Conservation (phyloP, 192 early-diverging fungal species). For the Chytriomyces confervae region DNA sequence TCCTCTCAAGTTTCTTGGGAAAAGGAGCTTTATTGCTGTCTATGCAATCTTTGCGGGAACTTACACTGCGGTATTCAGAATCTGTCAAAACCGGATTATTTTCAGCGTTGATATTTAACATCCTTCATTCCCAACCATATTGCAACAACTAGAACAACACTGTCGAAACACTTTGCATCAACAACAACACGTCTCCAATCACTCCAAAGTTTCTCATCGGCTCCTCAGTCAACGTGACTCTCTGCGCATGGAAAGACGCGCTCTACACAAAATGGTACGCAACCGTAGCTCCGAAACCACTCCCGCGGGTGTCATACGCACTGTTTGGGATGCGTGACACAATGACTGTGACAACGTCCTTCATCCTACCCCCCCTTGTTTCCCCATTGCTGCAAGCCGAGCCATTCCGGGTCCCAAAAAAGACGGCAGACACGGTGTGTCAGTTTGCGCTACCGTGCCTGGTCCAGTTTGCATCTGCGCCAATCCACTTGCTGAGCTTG, state of each 20-base stretch:
- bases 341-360: slow-evolving; percentile 47
- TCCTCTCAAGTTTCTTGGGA: slow-evolving; percentile 35
- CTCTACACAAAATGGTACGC: slow-evolving; percentile 44
- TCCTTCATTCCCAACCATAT: background rate
- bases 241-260: slow-evolving; percentile 51
- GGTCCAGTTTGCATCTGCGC: slow-evolving; percentile 48
- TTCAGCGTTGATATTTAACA: background rate
- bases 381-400: slow-evolving; percentile 8
- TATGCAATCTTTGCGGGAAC: slow-evolving; percentile 49
- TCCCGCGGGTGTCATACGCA: slow-evolving; percentile 37
- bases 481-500: slow-evolving; percentile 54
- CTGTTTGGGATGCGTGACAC: slow-evolving; percentile 49
- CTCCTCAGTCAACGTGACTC: slow-evolving; percentile 45
- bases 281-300: slow-evolving; percentile 33
- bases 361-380: slow-evolving; percentile 47
- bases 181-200: slow-evolving; percentile 22
- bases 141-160: slow-evolving; percentile 47
- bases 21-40: slow-evolving; percentile 43
- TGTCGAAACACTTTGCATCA: slow-evolving; percentile 42
- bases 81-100: too few relatives aligned
- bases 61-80: background rate
- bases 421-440: slow-evolving; percentile 23
- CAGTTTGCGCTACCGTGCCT: slow-evolving; percentile 53
- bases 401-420: slow-evolving; percentile 1
- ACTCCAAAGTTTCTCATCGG: slow-evolving; percentile 48